phyloP scores from a whole-genome alignment of 371 early-diverging fungal species.

The Saksenaea vasiformis region DNA sequence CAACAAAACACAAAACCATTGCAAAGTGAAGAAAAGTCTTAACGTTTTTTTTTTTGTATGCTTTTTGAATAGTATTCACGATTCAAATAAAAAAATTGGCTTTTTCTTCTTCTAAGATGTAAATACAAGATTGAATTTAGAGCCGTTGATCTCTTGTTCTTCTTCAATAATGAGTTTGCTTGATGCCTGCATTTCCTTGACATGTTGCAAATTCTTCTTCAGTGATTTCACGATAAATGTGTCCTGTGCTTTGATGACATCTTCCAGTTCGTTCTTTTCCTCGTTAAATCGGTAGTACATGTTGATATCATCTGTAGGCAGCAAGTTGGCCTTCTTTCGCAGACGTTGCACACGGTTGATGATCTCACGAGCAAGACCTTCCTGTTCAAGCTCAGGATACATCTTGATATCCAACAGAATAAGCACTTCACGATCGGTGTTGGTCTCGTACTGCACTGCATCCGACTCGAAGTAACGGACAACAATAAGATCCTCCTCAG shows the following conservation, averaged over 20 bases:
- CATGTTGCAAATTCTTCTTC: slow-evolving; percentile 63
- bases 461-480: slow-evolving; percentile 78
- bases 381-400: slow-evolving; percentile 85
- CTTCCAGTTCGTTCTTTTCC: slow-evolving; percentile 62
- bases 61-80: not conserved
- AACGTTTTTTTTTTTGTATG: not conserved
- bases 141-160: slow-evolving; percentile 65
- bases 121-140: slow-evolving; percentile 43
- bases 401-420: slow-evolving; percentile 88
- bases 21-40: not conserved
- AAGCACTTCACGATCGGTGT: slow-evolving; percentile 83
- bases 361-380: slow-evolving; percentile 96
- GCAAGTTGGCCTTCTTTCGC: slow-evolving; percentile 89
- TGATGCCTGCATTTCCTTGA: slow-evolving; percentile 31
- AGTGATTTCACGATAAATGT: slow-evolving; percentile 74
- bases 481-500: slow-evolving; percentile 80
- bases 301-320: slow-evolving; percentile 85
- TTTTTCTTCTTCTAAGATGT: slow-evolving; percentile 19
- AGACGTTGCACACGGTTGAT: slow-evolving; percentile 98
- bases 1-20: not conserved
- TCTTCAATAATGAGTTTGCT: slow-evolving; percentile 66
- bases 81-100: not conserved
- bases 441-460: slow-evolving; percentile 70
- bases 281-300: slow-evolving; percentile 84
- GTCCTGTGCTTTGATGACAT: slow-evolving; percentile 70